These are phyloP conservation scores for Pilaira anomala DNA, from an alignment of 192 early-diverging fungal species.

Conservation along the genomic window DNA sequence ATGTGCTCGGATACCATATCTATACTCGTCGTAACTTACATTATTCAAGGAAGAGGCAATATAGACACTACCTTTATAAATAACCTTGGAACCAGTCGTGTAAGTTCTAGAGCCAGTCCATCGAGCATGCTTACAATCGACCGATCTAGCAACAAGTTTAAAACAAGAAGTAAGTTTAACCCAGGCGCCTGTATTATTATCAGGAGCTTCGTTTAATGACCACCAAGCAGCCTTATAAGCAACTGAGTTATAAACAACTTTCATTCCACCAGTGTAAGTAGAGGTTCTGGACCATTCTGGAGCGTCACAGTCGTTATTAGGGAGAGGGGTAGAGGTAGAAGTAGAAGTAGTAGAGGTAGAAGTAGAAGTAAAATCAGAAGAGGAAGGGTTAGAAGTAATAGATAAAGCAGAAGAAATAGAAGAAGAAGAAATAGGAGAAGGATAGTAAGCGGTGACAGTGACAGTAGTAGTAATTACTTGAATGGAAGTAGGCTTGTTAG, in stretches of 20 bases:
- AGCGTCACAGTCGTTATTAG: slow-evolving; percentile 5
- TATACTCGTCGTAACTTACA: too few species aligned
- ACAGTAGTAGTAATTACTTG: too few species aligned
- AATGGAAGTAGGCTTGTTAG: too few species aligned
- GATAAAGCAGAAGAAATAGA: neutral
- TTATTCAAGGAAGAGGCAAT: neutral
- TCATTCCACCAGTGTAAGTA: slow-evolving; percentile 33
- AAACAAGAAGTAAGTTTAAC: slow-evolving; percentile 21
- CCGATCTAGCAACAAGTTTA: neutral
- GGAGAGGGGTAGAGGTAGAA: neutral
- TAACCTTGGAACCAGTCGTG: neutral
- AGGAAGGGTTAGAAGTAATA: neutral
- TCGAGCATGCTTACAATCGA: neutral
- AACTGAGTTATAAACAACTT: slow-evolving; percentile 33
- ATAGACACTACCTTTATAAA: neutral
- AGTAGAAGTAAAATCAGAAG: neutral
- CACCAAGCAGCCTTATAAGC: slow-evolving; percentile 47
- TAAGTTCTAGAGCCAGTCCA: neutral
- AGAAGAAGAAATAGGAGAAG: too few species aligned
- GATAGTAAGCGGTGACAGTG: too few species aligned
- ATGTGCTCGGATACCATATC: neutral
- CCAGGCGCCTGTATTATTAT: slow-evolving; percentile 35
- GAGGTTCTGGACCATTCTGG: slow-evolving; percentile 28
- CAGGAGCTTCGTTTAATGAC: slow-evolving; percentile 41
- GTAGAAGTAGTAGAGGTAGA: slow-evolving; percentile 6